Evolutionary conservation across 2,329 filamentous ascomycete species (phyloP).

Genomic region (Hypoxylon sp.): DNA sequence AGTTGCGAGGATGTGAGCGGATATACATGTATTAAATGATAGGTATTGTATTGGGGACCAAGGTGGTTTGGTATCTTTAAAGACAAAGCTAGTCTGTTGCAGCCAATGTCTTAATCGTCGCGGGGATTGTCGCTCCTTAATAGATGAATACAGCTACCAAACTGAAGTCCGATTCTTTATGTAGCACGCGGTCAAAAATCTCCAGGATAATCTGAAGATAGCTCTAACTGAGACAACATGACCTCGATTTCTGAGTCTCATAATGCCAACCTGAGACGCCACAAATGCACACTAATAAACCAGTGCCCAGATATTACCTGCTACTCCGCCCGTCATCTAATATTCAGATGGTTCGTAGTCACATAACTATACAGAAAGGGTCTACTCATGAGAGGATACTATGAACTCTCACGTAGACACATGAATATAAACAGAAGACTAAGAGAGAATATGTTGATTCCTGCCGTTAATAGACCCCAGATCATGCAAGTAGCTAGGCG

Average conservation of each 20-base stretch:
- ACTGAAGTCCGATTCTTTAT: not conserved
- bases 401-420: not conserved
- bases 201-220: not conserved
- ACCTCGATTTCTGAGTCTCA: not conserved
- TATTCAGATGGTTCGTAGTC: not conserved
- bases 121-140: not conserved
- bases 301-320: not conserved
- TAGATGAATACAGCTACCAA: not conserved
- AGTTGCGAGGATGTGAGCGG: not conserved
- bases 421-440: not conserved
- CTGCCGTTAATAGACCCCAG: constrained; percentile 3
- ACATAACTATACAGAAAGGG: not conserved
- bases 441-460: not conserved
- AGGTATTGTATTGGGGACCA: not conserved
- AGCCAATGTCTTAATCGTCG: not conserved
- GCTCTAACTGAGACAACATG: not conserved
- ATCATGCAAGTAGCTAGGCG: constrained; percentile 9
- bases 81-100: not conserved
- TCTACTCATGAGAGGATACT: not conserved
- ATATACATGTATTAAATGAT: not conserved
- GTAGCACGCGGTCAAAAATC: not conserved
- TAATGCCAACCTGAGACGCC: not conserved
- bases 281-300: not conserved
- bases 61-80: not conserved
- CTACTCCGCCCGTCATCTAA: not conserved